Conservation (phyloP, 2,329 filamentous ascomycete species). For the Lizonia empirigonia region DNA sequence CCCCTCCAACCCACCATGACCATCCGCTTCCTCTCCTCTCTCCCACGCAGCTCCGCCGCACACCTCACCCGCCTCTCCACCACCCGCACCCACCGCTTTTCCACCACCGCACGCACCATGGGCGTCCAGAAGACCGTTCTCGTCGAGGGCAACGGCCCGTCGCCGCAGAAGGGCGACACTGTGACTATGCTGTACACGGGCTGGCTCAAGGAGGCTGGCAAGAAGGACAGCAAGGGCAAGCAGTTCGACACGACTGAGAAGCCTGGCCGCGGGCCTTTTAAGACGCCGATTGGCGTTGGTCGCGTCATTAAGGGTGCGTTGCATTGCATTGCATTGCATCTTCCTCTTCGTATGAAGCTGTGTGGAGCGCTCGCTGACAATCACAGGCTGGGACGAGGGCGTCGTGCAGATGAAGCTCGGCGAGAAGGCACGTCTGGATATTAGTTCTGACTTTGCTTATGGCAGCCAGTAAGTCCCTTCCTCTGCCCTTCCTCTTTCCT, state of each 20-base stretch:
- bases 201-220: slow-evolving; percentile 33
- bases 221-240: slow-evolving; percentile 37
- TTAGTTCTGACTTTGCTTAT: slow-evolving; percentile 66
- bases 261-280: slow-evolving; percentile 71
- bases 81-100: slow-evolving; percentile 2
- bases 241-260: slow-evolving; percentile 78
- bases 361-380: too few relatives aligned
- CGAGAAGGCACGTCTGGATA: slow-evolving; percentile 85
- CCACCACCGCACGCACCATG: slow-evolving; percentile 25
- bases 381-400: slow-evolving; percentile 64
- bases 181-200: slow-evolving; percentile 44
- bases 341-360: too few relatives aligned
- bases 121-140: slow-evolving; percentile 39
- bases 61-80: neutral
- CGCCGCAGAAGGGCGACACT: slow-evolving; percentile 34
- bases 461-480: slow-evolving; percentile 26
- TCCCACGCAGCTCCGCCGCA: slow-evolving; percentile 3
- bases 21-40: slow-evolving; percentile 5
- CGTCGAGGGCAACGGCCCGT: slow-evolving; percentile 36
- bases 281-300: slow-evolving; percentile 77
- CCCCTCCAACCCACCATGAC: slow-evolving; percentile 16
- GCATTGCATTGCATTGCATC: too few relatives aligned
- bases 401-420: slow-evolving; percentile 78
- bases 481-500: too few relatives aligned
- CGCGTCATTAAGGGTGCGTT: slow-evolving; percentile 80